Percentiles rank a stretch among this genome's conserved stretches.
phyloP scores from a whole-genome alignment of 78 protist species.

The Protostelium mycophagum region DNA sequence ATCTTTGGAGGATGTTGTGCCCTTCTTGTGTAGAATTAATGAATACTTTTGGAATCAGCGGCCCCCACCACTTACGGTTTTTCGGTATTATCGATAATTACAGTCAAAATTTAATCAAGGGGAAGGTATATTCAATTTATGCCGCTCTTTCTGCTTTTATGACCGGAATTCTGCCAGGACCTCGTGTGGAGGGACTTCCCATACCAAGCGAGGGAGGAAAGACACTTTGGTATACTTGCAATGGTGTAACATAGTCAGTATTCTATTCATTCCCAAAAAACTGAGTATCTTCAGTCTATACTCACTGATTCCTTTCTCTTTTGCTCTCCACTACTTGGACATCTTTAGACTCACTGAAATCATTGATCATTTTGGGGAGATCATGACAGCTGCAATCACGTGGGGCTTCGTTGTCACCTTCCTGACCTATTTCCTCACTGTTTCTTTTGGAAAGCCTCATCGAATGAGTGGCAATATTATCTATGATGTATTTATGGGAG shows the following conservation, averaged over 20 bases:
- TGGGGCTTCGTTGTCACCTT: constrained; percentile 16
- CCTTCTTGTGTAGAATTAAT: background rate
- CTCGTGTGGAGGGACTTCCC: constrained; percentile 8
- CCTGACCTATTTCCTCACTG: constrained; percentile 9
- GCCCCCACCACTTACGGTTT: background rate
- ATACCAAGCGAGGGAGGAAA: constrained; percentile 11
- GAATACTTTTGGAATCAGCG: background rate
- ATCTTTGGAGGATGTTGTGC: background rate
- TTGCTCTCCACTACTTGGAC: constrained; percentile 14
- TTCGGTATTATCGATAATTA: background rate
- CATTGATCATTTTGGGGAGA: constrained; percentile 21
- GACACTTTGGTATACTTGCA: constrained; percentile 12
- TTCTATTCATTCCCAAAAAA: background rate
- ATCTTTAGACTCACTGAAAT: constrained; percentile 13
- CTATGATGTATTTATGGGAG: constrained; percentile 77
- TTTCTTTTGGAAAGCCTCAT: background rate
- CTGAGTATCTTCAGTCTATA: constrained; percentile 15
- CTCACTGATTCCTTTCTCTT: constrained; percentile 3
- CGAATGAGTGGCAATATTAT: constrained; percentile 37
- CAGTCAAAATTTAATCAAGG: background rate
- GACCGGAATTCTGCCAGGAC: constrained; percentile 5
- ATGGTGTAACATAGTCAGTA: background rate
- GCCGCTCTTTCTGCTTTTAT: background rate
- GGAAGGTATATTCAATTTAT: too few species aligned
- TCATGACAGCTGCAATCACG: constrained; percentile 23